Evolutionary conservation across 306 rosid genomes (phyloP), one percentile per base, ranked within the genome.

Genomic region (Trifolium fragiferum): DNA sequence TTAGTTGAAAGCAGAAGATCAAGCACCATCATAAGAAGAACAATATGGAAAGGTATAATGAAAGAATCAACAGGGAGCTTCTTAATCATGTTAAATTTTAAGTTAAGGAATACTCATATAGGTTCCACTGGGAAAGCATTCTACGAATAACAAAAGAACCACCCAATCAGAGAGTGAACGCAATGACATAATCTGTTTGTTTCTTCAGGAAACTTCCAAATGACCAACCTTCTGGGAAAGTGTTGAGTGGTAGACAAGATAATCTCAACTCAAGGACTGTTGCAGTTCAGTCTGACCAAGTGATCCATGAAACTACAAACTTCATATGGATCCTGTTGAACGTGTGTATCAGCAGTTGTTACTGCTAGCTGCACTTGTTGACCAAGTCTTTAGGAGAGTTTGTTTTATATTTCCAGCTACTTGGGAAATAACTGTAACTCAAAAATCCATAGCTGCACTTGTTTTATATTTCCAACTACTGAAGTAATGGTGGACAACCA

Each of bases 61-160:
- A 78, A 74, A 68, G 58, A 68, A 74, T 68, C 53, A 69, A 62
- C 72, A 66, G 62, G 70, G 63, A 70, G 54, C 37, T 70, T 62
- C 70, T 64, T 37, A 63, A 55, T 54, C 44, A 15, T 66, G 70
- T 32, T 44, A 58, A 38, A 35, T 76, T 64, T 41, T 0, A 27
- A 53, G 80, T 53, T 60, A 61, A 67, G 73, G 43, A 65, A 64
- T 13, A 70, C 41, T 70, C 50, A 66, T 38, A 10, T 8, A 60
- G 62, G 64, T 44, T 41, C 25, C 30, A 69, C 53, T 20, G 8
- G 25, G 18, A 21, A 35, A 35, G 60, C 41, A 23, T 47, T 33
- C 53, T n/a, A 20, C 38, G 15, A 61, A 57, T 49, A 66, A 19
- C 63, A 47, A 76, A 76, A n/a, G 58, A 81, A 62, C 65, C 10